A percentile compares a stretch with the other conserved stretches of the same genome.
phyloP scores from a whole-genome alignment of 148 eudicot species.

The Silene conica region DNA sequence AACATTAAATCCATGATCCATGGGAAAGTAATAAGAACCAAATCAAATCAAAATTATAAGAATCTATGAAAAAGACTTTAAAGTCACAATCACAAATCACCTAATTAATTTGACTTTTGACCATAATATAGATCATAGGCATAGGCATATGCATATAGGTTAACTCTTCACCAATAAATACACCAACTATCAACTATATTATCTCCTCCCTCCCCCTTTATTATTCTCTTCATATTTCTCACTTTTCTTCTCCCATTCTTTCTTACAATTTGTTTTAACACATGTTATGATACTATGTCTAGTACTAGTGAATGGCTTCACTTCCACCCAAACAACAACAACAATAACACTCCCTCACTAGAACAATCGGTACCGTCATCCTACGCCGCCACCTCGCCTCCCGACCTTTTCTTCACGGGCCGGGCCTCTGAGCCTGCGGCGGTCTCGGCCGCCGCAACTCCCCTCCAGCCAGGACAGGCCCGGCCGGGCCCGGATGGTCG shows the following conservation, averaged over 20 bases:
- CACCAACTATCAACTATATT: slow-evolving; percentile 16
- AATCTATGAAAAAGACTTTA: slow-evolving; percentile 1
- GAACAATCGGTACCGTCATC: slow-evolving; percentile 11
- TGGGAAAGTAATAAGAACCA: neutral
- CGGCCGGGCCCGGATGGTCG: slow-evolving; percentile 27
- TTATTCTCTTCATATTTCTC: neutral
- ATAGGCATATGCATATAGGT: too few species aligned
- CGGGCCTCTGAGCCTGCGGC: slow-evolving; percentile 4
- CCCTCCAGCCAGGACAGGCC: neutral
- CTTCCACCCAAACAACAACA: slow-evolving; percentile 23
- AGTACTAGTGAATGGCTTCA: slow-evolving; percentile 33
- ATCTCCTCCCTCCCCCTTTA: neutral
- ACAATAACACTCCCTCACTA: slow-evolving; percentile 3
- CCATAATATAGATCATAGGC: slow-evolving; percentile 14
- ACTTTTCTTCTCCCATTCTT: neutral
- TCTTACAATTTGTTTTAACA: neutral
- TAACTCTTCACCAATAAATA: slow-evolving; percentile 30
- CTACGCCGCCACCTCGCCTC: slow-evolving; percentile 9
- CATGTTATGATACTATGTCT: slow-evolving; percentile 20
- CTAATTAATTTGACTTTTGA: slow-evolving; percentile 34
- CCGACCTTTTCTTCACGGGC: slow-evolving; percentile 22
- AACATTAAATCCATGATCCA: neutral
- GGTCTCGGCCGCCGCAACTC: neutral
- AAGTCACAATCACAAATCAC: slow-evolving; percentile 32
- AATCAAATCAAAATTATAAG: neutral